Base-by-base conservation (phyloP, 2,329 filamentous ascomycete genomes). In the Pyrenochaeta sp. region DNA sequence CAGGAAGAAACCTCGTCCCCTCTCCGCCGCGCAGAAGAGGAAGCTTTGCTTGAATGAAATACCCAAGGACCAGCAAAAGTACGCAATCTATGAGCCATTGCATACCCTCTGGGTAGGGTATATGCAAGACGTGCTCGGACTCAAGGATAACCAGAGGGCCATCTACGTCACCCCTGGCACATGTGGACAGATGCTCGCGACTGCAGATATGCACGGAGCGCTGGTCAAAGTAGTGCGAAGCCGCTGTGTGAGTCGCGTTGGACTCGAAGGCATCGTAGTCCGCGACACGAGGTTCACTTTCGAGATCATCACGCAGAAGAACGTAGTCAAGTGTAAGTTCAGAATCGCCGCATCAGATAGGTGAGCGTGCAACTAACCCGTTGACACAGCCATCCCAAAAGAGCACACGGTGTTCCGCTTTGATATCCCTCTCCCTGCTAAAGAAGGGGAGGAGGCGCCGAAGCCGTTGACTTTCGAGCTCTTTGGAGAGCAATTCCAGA, bases 161-260 rank as follows among this genome's bases (percentile, higher is more conserved):
- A 78, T 78, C 50, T 74, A 76, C 1, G 78, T 86, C 13, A 82
- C 82, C 0, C 74, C 82, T 3, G 72, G 72, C 5, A 81, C 86
- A 2, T 88, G 86, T 4, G 87, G 77, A 0, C 73, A 88, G 4
- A 88, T 94, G 70, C 75, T 99, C 22, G 85, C 83, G 30, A 90
- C 87, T 44, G 93, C 92, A 2, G 94, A 99, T 72, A 93, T 91
- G 61, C 92, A 97, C 68, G 94, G 94, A 2, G 92, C 93, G 11
- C 77, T 85, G 57, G 70, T 96, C 14, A 85, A 91, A 73, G 90
- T 97, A 15, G 88, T 93, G 41, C 76, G 92, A 58, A 94, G 91
- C 69, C 75, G 82, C 20, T 96, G 92, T 68, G 82, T 87, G 11
- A 85, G 88, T 40, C 80, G 93, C 11, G 92, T 99, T 0, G 93